A percentile compares a stretch with the other conserved stretches of the same genome.
These are phyloP conservation scores for Achlya hypogyna DNA, from an alignment of 352 stramenopile species.

Conservation along the genomic window DNA sequence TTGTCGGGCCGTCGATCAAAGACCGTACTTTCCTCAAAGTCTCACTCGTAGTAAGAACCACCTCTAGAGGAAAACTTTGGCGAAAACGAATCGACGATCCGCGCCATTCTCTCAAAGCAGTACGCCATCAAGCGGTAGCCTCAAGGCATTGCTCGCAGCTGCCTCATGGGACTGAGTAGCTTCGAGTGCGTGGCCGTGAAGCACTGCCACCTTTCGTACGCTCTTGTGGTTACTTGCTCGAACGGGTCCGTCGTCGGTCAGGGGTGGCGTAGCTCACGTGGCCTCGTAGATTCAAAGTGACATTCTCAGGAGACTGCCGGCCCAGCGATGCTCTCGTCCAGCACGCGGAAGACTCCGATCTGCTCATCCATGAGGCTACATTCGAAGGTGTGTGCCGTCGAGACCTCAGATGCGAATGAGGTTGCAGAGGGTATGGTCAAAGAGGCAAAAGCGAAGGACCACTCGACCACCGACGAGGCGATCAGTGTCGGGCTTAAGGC, in stretches of 20 bases:
- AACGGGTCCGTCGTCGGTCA: slow-evolving; percentile 4
- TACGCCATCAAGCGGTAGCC: slow-evolving; percentile 15
- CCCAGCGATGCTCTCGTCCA: slow-evolving; percentile 62
- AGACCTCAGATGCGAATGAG: background rate
- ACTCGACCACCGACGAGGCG: slow-evolving; percentile 92
- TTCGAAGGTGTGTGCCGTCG: slow-evolving; percentile 67
- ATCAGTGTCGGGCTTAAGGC: slow-evolving; percentile 63
- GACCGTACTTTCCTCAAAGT: slow-evolving; percentile 14
- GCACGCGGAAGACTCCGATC: slow-evolving; percentile 50
- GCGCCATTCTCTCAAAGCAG: slow-evolving; percentile 24
- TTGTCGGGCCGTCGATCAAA: slow-evolving; percentile 23
- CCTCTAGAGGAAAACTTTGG: slow-evolving; percentile 15
- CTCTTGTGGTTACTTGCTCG: slow-evolving; percentile 55
- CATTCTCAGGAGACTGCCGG: slow-evolving; percentile 93
- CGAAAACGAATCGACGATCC: slow-evolving; percentile 31
- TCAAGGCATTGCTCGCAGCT: no score
- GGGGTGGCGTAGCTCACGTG: background rate
- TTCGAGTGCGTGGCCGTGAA: slow-evolving; percentile 72
- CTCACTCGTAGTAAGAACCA: background rate
- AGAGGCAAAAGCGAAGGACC: slow-evolving; percentile 90
- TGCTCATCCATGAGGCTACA: slow-evolving; percentile 97
- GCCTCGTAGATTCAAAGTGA: slow-evolving; percentile 60
- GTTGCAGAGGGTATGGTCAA: slow-evolving; percentile 73
- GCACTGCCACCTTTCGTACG: slow-evolving; percentile 88
- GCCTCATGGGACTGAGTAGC: background rate